These are phyloP conservation scores for Trifolium subterraneum DNA, from an alignment of 306 rosid species.

Conservation along the genomic window DNA sequence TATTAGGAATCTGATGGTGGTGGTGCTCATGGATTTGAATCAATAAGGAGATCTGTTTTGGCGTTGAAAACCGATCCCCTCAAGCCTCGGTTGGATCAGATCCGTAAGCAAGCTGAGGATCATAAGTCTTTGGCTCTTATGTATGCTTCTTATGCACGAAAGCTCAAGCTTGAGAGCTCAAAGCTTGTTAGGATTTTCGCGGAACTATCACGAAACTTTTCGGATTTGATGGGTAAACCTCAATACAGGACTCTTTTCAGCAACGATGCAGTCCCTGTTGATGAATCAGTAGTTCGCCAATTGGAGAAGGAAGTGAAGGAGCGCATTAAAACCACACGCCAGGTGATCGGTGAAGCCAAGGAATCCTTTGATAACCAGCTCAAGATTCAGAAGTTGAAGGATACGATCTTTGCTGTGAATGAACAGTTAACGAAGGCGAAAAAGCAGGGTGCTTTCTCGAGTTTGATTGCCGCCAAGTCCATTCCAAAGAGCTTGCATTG, in stretches of 20 bases:
- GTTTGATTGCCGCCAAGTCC: conserved; percentile 86
- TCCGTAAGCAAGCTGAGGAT: conserved; percentile 93
- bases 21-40: conserved; percentile 53
- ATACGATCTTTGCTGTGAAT: conserved; percentile 83
- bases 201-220: conserved; percentile 75
- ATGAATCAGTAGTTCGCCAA: conserved; percentile 74
- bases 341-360: conserved; percentile 82
- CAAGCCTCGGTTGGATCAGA: conserved; percentile 89
- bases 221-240: conserved; percentile 77
- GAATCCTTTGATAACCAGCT: conserved; percentile 93
- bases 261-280: conserved; percentile 63
- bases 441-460: conserved; percentile 96
- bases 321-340: conserved; percentile 79
- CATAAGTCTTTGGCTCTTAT: conserved; percentile 75
- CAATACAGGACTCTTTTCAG: conserved; percentile 55
- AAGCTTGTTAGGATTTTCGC: conserved; percentile 86
- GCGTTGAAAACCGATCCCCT: conserved; percentile 88
- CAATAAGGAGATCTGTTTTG: conserved; percentile 66
- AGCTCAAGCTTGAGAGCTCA: conserved; percentile 89
- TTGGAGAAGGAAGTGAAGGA: conserved; percentile 95
- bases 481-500: conserved; percentile 85
- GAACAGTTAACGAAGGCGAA: conserved; percentile 85
- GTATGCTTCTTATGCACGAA: conserved; percentile 81
- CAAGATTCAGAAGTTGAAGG: conserved; percentile 95
- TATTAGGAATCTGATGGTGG: conserved; percentile 63